phyloP scores from a whole-genome alignment of 768 basidiomycete genomes.

The Leucogyrophana mollusca region DNA sequence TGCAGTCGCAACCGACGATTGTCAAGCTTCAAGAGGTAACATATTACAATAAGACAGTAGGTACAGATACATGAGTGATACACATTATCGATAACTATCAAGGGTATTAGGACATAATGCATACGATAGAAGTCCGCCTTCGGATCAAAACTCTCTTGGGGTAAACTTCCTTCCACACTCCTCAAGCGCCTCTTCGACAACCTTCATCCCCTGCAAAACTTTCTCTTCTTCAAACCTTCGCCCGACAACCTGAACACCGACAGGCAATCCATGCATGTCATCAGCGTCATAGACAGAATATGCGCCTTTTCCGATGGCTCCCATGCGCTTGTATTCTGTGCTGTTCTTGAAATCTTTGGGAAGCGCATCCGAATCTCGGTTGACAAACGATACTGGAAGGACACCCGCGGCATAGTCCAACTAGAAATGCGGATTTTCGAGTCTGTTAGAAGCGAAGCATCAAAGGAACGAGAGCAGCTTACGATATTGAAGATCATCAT shows the following conservation, averaged over 20 bases:
- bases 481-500: slow-evolving; percentile 45
- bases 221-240: slow-evolving; percentile 70
- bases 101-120: too few species aligned
- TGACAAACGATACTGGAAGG: slow-evolving; percentile 55
- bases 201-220: slow-evolving; percentile 66
- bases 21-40: too few species aligned
- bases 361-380: slow-evolving; percentile 41
- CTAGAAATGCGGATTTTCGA: slow-evolving; percentile 30
- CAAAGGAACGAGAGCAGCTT: slow-evolving; percentile 12
- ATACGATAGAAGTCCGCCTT: too few species aligned
- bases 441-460: background rate
- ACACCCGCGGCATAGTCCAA: slow-evolving; percentile 61
- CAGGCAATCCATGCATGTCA: slow-evolving; percentile 65
- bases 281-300: slow-evolving; percentile 58
- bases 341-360: slow-evolving; percentile 25
- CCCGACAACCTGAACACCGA: slow-evolving; percentile 67
- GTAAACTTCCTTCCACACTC: slow-evolving; percentile 19
- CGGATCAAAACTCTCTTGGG: slow-evolving; percentile 17
- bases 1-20: too few species aligned
- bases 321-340: slow-evolving; percentile 30
- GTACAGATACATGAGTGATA: too few species aligned
- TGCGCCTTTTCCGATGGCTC: slow-evolving; percentile 42
- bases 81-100: too few species aligned
- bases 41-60: too few species aligned
- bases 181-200: slow-evolving; percentile 41